Evolutionary conservation across 805 yeast species (phyloP).

Genomic region (Teunomyces lycoperdinae): DNA sequence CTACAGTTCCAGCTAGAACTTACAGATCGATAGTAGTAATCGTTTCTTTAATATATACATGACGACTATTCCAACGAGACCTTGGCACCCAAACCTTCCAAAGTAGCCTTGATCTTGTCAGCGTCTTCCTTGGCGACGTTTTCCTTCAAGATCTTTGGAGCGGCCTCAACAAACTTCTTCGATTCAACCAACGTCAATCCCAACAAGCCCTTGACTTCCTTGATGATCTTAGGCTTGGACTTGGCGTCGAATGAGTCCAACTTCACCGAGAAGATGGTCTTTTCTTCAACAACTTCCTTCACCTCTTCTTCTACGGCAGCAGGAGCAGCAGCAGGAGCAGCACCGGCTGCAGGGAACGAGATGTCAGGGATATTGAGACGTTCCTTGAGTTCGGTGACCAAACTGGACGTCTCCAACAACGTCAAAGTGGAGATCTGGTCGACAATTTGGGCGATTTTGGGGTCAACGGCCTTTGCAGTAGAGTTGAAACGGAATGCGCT

Average conservation of each 20-base stretch:
- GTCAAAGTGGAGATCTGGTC: slow-evolving; percentile 88
- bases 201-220: slow-evolving; percentile 89
- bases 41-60: slow-evolving; percentile 3
- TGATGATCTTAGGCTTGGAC: slow-evolving; percentile 94
- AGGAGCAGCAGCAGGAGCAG: slow-evolving; percentile 55
- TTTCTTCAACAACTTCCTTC: slow-evolving; percentile 81
- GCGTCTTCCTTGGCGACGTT: slow-evolving; percentile 97
- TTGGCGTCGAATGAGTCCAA: slow-evolving; percentile 93
- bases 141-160: slow-evolving; percentile 95
- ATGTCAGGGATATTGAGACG: slow-evolving; percentile 93
- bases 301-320: slow-evolving; percentile 72
- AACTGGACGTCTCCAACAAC: slow-evolving; percentile 87
- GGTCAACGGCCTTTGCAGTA: slow-evolving; percentile 56
- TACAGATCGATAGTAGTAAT: no score
- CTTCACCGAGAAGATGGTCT: slow-evolving; percentile 88
- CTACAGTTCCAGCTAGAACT: no score
- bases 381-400: slow-evolving; percentile 74
- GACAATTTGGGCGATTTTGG: slow-evolving; percentile 84
- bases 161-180: slow-evolving; percentile 95
- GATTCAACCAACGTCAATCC: slow-evolving; percentile 95
- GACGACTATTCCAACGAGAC: slow-evolving; percentile 68
- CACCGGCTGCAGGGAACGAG: slow-evolving; percentile 71
- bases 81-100: slow-evolving; percentile 96
- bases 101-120: slow-evolving; percentile 87
- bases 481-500: slow-evolving; percentile 46